These are phyloP conservation scores for Aspergillus chevalieri DNA, from an alignment of 2,329 filamentous ascomycete genomes.

Conservation along the genomic window DNA sequence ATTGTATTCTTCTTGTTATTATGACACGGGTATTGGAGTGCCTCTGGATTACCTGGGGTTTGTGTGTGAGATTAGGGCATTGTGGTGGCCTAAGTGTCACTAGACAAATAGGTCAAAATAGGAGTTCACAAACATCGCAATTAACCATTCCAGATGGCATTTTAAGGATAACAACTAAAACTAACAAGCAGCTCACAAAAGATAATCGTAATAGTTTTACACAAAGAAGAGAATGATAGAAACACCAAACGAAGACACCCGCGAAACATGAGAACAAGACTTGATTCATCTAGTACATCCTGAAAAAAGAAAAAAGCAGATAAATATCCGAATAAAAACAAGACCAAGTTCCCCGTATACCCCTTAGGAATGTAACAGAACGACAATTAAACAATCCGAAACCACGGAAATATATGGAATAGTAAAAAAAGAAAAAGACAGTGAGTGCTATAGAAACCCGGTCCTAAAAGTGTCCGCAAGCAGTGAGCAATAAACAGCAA, in stretches of 20 bases:
- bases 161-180: neutral
- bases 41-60: neutral
- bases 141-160: neutral
- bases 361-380: conserved; percentile 5
- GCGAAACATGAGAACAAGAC: conserved; percentile 5
- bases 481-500: neutral
- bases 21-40: too few species aligned
- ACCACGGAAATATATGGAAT: conserved; percentile 5
- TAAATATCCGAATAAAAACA: conserved; percentile 2
- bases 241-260: neutral
- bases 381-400: conserved; percentile 4
- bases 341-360: conserved; percentile 14
- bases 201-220: neutral
- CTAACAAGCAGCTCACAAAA: neutral
- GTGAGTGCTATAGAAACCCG: neutral
- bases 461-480: neutral
- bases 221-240: neutral
- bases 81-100: too few species aligned
- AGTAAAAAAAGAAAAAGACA: conserved; percentile 1
- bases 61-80: neutral
- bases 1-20: neutral
- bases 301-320: conserved; percentile 9
- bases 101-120: neutral
- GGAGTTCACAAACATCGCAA: neutral
- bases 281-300: conserved; percentile 24